Conservation (phyloP, 805 yeast genomes). For the Saccharomyces mikatae region DNA sequence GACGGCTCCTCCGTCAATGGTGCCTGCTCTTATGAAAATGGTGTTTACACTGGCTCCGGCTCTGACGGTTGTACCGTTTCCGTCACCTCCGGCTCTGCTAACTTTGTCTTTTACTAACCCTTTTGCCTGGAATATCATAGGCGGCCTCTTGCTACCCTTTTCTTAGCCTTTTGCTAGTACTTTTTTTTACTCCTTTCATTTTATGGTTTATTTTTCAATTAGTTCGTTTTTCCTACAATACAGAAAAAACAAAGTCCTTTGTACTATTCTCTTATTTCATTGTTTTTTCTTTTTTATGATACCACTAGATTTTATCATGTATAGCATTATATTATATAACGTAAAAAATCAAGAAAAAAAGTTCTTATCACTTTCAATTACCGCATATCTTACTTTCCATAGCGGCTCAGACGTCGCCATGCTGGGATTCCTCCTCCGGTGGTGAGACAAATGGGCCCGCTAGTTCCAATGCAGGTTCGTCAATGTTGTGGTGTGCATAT, state of each 20-base stretch:
- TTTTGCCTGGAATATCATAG: background rate
- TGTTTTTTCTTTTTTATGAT: background rate
- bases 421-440: constrained; percentile 44
- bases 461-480: constrained; percentile 79
- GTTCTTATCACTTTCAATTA: constrained; percentile 2
- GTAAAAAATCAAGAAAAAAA: background rate
- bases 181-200: background rate
- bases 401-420: constrained; percentile 11
- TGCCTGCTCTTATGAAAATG: constrained; percentile 70
- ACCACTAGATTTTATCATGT: background rate
- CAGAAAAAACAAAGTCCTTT: background rate
- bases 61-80: constrained; percentile 76
- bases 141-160: background rate
- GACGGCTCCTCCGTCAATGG: constrained; percentile 58
- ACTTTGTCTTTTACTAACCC: constrained; percentile 46
- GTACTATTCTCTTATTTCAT: background rate
- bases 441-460: constrained; percentile 80
- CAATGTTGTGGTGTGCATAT: constrained; percentile 74
- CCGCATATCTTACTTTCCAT: background rate
- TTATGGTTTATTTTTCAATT: background rate
- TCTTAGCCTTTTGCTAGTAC: background rate
- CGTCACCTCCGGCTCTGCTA: constrained; percentile 50
- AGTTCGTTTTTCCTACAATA: constrained; percentile 1
- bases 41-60: constrained; percentile 57
- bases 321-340: background rate